phyloP scores from a whole-genome alignment of 2,329 filamentous ascomycete genomes.

The Sclerotinia trifoliorum region DNA sequence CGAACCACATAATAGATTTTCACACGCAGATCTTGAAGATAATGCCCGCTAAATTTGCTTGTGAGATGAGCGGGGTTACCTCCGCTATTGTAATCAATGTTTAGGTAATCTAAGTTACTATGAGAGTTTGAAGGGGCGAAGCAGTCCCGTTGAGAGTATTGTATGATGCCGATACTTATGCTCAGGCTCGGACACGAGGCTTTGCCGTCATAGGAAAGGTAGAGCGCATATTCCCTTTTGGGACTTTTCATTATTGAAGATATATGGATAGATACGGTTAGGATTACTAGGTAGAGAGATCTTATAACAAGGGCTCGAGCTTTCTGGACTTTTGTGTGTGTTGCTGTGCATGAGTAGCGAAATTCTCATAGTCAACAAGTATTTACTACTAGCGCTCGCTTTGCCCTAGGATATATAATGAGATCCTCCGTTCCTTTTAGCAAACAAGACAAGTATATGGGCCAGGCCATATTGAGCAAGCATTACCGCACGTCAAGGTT shows the following conservation, averaged over 20 bases:
- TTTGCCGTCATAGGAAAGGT: neutral
- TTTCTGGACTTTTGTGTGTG: conserved; percentile 8
- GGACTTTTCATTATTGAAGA: neutral
- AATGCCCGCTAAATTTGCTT: neutral
- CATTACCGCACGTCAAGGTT: neutral
- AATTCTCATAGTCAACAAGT: neutral
- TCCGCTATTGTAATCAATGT: neutral
- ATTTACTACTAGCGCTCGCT: neutral
- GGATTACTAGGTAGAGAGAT: neutral
- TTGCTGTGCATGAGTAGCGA: conserved; percentile 1
- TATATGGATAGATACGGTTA: neutral
- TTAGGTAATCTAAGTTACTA: neutral
- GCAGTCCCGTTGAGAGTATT: neutral
- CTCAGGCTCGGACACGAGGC: neutral
- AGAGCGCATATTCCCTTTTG: neutral
- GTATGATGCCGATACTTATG: neutral
- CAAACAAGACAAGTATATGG: neutral
- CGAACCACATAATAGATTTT: neutral
- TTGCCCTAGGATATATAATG: conserved; percentile 13
- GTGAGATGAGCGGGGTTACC: neutral
- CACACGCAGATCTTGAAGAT: neutral
- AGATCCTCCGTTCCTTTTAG: conserved; percentile 2
- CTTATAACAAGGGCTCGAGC: neutral
- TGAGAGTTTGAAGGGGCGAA: neutral
- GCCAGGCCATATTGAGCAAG: neutral